Evolutionary conservation across 164 flowering plant genomes (phyloP), one percentile per base, ranked within the genome.

Genomic region (Piper betle): DNA sequence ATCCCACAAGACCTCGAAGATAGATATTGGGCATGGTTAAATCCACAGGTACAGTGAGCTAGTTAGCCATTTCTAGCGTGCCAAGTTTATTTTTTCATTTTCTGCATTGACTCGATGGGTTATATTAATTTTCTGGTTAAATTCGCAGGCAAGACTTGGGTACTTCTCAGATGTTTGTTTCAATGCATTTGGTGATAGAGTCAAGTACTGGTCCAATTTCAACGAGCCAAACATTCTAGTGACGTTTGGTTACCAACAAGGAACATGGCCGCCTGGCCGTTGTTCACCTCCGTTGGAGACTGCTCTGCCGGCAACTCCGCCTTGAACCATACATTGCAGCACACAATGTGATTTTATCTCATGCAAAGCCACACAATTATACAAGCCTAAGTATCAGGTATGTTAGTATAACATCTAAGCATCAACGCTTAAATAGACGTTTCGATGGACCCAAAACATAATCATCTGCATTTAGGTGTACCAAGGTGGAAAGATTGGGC

Each of bases 1-100:
- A 66, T 66, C 40, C 68, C 68, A 20, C 68, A 66, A 59, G 68
- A 53, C 42, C 62, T 66, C 19, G 68, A 59, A 53, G 63, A 66
- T 18, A 39, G 63, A 59, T 66, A 66, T 40, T 62, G 68, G 0
- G 43, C 68, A 17, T 66, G 63, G 68, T 60, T 66, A 57, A 66
- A 37, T 41, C 15, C 68, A 12, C 58, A 52, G 9, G 39, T 66
- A 52, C 62, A 53, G 68, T 66, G 52, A 59, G 52, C n/a, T 42
- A 25, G 12, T 43, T 43, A 3, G 12, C 3, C 8, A 43, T 8
- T 43, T 43, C 1, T 8, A 8, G 2, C 2, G 6, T 43, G 12
- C 8, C 3, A 43, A n/a, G n/a, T n/a, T 43, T 2, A 6, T 7
- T 43, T 2, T 43, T 58, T 11, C 38, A 12, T 37, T 1, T 11